Evolutionary conservation across 2,329 filamentous ascomycete species (phyloP), one percentile per base, ranked within the genome.

Genomic region (Colletotrichum phormii): DNA sequence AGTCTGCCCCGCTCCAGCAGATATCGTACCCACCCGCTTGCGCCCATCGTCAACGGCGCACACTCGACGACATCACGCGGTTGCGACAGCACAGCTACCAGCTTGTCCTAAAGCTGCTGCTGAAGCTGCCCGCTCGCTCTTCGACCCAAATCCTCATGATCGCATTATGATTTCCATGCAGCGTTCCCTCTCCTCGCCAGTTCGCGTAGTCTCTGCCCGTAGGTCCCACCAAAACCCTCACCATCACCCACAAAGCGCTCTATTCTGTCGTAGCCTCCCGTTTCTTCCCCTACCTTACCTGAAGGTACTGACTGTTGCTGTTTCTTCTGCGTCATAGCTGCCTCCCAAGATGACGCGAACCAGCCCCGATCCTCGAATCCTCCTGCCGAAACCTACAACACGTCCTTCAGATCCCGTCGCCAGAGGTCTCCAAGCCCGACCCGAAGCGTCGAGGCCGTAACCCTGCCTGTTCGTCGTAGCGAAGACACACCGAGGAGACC

Each of bases 151-250:
- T 75, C 78, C 81, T 79, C 79, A 87, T 86, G 85, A 83, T 81
- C 81, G 82, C 86, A 87, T 81, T 71, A 77, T 90, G 87, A 88
- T 89, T 80, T 87, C 88, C 82, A 89, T 90, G 88, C 88, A 90
- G 83, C 87, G 87, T 78, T 90, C 89, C 75, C 84, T 88, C 75
- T 91, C 90, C 76, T 91, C 90, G 81, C 88, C 89, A 77, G 89
- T 89, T 82, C 87, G 87, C 83, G 85, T 87, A 76, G 85, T 87
- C 76, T 87, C 88, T 82, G 84, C 87, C 79, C 86, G 90, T 92
- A 91, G 81, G 90, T 92, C 73, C 53, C 67, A 58, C 55, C 66
- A 61, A 72, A 72, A 74, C 33, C 24, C 26, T 49, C 13, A 74
- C 42, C n/a, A 22, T 49, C 22, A 55, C 29, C 64, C 54, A 59